Evolutionary conservation across 208 protist species (phyloP), one percentile per base, ranked within the genome.

Genomic region (Crithidia fasciculata): DNA sequence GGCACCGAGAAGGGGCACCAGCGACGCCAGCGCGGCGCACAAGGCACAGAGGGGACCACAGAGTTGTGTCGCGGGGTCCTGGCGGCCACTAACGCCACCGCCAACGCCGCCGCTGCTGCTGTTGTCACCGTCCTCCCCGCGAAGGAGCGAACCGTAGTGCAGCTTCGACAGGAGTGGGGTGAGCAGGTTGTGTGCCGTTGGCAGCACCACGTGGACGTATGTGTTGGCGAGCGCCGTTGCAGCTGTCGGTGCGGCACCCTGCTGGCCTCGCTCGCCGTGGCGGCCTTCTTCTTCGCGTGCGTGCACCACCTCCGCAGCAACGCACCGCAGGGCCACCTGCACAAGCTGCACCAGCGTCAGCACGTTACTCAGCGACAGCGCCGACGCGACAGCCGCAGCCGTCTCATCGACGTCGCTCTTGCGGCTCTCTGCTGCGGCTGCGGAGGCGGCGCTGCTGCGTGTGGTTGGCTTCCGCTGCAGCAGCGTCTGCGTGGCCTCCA

Each of bases 161-260:
- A 71, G 57, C 40, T 61, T 74, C 16, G 63, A 62, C 4, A 81
- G 53, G 5, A 81, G 69, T 40, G 52, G 67, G 0, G 63, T 55
- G 2, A 85, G 57, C 18, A 87, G 55, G 44, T 71, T 66, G 69
- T 80, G 76, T 5, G 82, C 78, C 8, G 79, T 78, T 8, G 84
- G 87, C 15, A 92, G 36, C 52, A 90, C 80, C 9, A 86, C 80
- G 28, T 57, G 50, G 18, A 81, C 60, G 73, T 86, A 90, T 5
- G 74, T 72, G 60, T 69, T 57, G 4, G 74, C 28, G 45, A 70
- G 66, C 53, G 55, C 83, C 40, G 63, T 18, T 13, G 54, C 40
- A 8, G n/a, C 50, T 28, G 58, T 28, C 5, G 40, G 6, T 3
- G 18, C 57, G 0, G 67, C 9, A 52, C 45, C 47, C 15, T 43